Evolutionary conservation across 208 protist species (phyloP), one percentile per base, ranked within the genome.

Genomic region (Blechomonas ayalai): DNA sequence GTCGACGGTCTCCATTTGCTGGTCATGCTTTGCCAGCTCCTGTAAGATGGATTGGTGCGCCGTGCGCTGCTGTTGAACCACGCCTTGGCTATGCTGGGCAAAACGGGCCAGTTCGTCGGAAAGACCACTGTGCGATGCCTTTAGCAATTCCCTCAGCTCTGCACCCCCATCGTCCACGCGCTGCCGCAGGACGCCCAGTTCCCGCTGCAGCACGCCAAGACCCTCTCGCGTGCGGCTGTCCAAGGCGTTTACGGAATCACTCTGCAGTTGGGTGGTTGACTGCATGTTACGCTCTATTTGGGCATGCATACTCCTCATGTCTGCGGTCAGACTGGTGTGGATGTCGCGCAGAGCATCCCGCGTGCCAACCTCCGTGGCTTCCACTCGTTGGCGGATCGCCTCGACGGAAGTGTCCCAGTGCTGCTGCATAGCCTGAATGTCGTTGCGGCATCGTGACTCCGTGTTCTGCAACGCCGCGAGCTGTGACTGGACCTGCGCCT

Each of bases 1-100:
- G 37, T 93, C 78, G 19, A 90, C 67, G 1, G 53, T 69, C 48
- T 90, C 78, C 43, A 88, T 62, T 23, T 82, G 70, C 19, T 60
- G 46, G 20, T 86, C 72, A 46, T 90, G 74, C 51, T 83, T 79
- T 18, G 66, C 46, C 13, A 93, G 57, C 53, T 89, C 80, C 37
- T 78, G 60, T 37, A 86, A 28, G 15, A 90, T 42, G 24, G 64
- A 52, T 52, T 93, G 80, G 26, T 93, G 75, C 8, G 66, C 57
- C 1, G 58, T 37, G 32, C 58, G 60, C 48, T 84, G 61, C 2
- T 61, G 67, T 5, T 46, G 52, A 38, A 88, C 81, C 3, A 74
- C 55, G 19, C 46, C 51, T 48, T 90, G 85, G 51, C 64, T 64
- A 25, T 72, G 76, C 55, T 82, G 71, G 19, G 64, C 67, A 13